Conservation (phyloP, 257 asterid genomes). For the Solanum chmielewskii region DNA sequence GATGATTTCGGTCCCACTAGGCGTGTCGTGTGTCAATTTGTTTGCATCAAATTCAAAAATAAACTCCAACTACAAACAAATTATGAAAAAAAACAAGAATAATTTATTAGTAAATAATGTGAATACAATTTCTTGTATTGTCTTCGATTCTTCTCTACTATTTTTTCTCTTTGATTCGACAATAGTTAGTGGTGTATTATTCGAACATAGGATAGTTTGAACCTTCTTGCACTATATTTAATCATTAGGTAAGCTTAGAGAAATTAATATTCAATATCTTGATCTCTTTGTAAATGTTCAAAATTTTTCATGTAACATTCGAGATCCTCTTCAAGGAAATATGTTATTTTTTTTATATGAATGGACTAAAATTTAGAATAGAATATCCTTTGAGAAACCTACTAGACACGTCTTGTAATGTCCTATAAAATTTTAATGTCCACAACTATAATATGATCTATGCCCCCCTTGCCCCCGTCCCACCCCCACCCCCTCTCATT, state of each 20-base stretch:
- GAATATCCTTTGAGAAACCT: too few relatives aligned
- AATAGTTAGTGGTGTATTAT: too few relatives aligned
- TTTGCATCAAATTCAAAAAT: neutral
- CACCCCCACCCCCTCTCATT: neutral
- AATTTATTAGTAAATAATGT: neutral
- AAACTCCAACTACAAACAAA: neutral
- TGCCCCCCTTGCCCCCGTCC: accelerated
- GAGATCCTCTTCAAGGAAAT: too few relatives aligned
- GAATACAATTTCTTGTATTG: neutral
- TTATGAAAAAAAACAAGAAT: too few relatives aligned
- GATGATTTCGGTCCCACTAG: neutral
- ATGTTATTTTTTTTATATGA: too few relatives aligned
- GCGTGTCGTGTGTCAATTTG: neutral
- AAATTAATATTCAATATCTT: too few relatives aligned
- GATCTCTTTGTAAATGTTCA: neutral
- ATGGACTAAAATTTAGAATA: too few relatives aligned
- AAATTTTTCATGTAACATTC: neutral
- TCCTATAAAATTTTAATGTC: too few relatives aligned
- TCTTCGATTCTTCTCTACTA: neutral
- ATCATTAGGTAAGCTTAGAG: neutral
- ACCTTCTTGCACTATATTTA: neutral
- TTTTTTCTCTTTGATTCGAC: too few relatives aligned
- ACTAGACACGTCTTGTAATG: too few relatives aligned
- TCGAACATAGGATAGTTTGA: too few relatives aligned
- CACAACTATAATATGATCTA: too few relatives aligned